Base-by-base conservation (phyloP, 108 stramenopile genomes). In the Skeletonema grethae region DNA sequence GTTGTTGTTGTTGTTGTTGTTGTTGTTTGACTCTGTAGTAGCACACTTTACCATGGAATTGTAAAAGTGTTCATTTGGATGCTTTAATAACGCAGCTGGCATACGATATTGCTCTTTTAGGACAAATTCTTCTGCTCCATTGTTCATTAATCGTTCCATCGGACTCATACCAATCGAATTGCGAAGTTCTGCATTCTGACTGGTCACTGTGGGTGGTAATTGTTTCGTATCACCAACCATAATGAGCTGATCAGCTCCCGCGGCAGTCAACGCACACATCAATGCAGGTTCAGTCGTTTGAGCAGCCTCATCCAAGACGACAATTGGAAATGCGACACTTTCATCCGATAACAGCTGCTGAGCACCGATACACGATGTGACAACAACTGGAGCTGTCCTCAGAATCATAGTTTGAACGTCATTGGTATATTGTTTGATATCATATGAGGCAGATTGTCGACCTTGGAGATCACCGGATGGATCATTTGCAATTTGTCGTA, bases 211-310 rank as follows among this genome's bases (percentile, higher is more conserved):
- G 9, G 91, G 88, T 7, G 88, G 91, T 11, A 92, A 75, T 66
- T 92, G 91, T 45, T 65, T 57, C 2, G 88, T 86, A 59, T 92
- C 88, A 8, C 91, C 91, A n/a, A 92, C 82, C 29, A 89, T 15
- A 30, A 89, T 80, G 15, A 92, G 30, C 61, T 89, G 91, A 29
- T 73, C 43, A 1, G 87, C 88, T 31, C 78, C 65, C 12, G 87
- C 75, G 9, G 87, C 85, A 8, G 84, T 77, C 18, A 89, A 57
- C 9, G 87, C 87, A 55, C 87, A 86, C 12, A 89, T 34, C 9
- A 89, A 59, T n/a, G 91, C 88, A 11, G 88, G 88, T 69, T 89
- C 88, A 0, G 88, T 92, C 7, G 85, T 86, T 80, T 92, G 90
- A 6, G 83, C 85, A 35, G 91, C 88, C 64, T 92, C 91, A 59